Base-by-base conservation (phyloP, 345 rosid genomes). In the Geranium brycei region DNA sequence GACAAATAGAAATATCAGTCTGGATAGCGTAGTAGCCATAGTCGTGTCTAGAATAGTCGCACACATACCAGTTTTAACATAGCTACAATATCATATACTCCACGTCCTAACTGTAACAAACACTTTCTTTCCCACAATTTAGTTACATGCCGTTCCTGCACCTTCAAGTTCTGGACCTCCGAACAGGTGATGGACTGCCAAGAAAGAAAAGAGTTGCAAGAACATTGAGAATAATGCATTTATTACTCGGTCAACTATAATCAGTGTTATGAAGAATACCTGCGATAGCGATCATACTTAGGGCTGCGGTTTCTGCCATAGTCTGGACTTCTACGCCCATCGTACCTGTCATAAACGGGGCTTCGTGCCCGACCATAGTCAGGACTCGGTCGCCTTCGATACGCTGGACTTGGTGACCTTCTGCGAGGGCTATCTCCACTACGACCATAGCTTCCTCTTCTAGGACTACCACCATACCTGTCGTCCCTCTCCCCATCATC, bases 401-500 rank as follows among this genome's bases (percentile, higher is more conserved):
- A 82, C 30, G 62, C 78, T 30, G 96, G 91, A 66, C 97, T 91
- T 7, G 86, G 89, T 16, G 88, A 88, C 73, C 90, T 82, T 68
- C 81, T 79, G 69, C 73, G 68, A 4, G 79, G 78, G 65, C 82
- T 76, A 38, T 66, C 77, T 8, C 76, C 73, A 28, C 65, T 70
- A 68, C 71, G 70, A 15, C 80, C 70, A 63, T 72, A 68, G 61
- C 79, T 35, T 28, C 83, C 85, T 71, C 91, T 85, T 75, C 83
- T 82, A 10, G 90, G 91, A 65, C 95, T 86, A 67, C 69, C 85
- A 4, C 41, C 41, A 58, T 67, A 64, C 66, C 79, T 77, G 62
- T 78, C 92, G 56, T 76, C 87, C 78, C 83, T 79, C 71, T 87
- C 95, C 65, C 78, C 80, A 66, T 85, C 95, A 74, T 87, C 92